phyloP scores from a whole-genome alignment of 495 filamentous ascomycete genomes.

The Sphaerosporella brunnea region DNA sequence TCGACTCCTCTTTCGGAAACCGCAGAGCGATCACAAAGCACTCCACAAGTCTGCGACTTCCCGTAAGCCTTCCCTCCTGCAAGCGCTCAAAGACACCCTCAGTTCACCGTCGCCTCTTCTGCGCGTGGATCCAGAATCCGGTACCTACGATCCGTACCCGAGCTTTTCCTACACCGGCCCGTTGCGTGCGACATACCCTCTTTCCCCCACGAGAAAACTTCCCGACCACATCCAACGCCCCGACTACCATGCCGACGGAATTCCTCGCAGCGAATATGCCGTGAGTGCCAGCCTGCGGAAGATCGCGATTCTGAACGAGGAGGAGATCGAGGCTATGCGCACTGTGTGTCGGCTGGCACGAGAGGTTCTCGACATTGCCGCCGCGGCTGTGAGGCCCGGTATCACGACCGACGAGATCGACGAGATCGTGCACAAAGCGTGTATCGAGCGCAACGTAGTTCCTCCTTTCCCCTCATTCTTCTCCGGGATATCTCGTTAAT shows the following conservation, averaged over 20 bases:
- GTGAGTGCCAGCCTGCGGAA: slow-evolving; percentile 48
- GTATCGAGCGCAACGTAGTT: slow-evolving; percentile 67
- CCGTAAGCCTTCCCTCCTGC: slow-evolving; percentile 36
- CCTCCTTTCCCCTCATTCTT: background rate
- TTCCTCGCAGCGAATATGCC: slow-evolving; percentile 62
- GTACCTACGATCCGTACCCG: slow-evolving; percentile 78
- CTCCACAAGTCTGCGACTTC: slow-evolving; percentile 69
- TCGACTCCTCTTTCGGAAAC: no score
- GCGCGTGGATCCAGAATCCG: slow-evolving; percentile 81
- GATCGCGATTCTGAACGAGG: slow-evolving; percentile 60
- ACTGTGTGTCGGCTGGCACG: slow-evolving; percentile 76
- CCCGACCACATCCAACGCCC: slow-evolving; percentile 69
- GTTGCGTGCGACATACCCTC: slow-evolving; percentile 73
- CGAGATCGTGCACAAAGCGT: slow-evolving; percentile 88
- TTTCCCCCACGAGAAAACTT: slow-evolving; percentile 54
- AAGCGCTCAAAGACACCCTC: slow-evolving; percentile 44
- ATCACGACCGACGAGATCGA: slow-evolving; percentile 95
- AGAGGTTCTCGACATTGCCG: slow-evolving; percentile 87
- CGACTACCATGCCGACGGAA: slow-evolving; percentile 68
- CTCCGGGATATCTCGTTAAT: background rate
- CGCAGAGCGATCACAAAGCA: slow-evolving; percentile 65
- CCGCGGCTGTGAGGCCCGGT: slow-evolving; percentile 60
- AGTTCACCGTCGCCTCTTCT: slow-evolving; percentile 60
- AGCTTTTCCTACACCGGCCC: slow-evolving; percentile 62
- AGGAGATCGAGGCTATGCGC: slow-evolving; percentile 74